phyloP scores from a whole-genome alignment of 305 asterid genomes.

The Lippia alba region DNA sequence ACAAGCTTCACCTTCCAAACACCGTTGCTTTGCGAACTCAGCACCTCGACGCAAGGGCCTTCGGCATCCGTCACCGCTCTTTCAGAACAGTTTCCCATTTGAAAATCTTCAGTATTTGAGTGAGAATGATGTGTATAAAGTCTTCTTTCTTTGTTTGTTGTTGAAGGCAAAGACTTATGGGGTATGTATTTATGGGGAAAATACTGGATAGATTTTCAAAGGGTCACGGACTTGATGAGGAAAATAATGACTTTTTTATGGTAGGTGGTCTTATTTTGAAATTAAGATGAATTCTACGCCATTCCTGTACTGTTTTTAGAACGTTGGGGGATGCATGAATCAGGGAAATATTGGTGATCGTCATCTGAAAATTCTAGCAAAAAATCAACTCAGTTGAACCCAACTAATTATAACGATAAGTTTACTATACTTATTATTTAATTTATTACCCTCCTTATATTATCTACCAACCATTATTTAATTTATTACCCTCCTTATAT shows the following conservation, averaged over 20 bases:
- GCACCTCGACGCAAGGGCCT: slow-evolving; percentile 38
- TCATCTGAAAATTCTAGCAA: no score
- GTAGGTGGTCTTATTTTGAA: slow-evolving; percentile 18
- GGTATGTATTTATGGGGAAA: slow-evolving; percentile 28
- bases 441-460: no score
- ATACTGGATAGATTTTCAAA: slow-evolving; percentile 28
- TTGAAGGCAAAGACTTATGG: background rate
- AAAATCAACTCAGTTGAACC: no score
- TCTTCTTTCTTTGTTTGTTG: background rate
- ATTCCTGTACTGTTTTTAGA: slow-evolving; percentile 12
- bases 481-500: no score
- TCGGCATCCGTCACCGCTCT: slow-evolving; percentile 48
- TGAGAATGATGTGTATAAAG: background rate
- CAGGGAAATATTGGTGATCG: slow-evolving; percentile 11
- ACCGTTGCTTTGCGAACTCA: slow-evolving; percentile 46
- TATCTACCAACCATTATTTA: no score
- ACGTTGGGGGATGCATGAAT: slow-evolving; percentile 40
- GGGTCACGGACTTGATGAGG: slow-evolving; percentile 52
- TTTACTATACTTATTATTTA: no score
- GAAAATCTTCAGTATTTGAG: background rate
- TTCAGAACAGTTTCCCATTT: slow-evolving; percentile 69
- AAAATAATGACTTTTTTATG: slow-evolving; percentile 33
- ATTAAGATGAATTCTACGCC: background rate
- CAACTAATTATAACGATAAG: no score
- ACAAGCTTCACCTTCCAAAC: slow-evolving; percentile 78